These are phyloP conservation scores for Jaapia argillacea DNA, from an alignment of 768 basidiomycete genomes.

Conservation along the genomic window DNA sequence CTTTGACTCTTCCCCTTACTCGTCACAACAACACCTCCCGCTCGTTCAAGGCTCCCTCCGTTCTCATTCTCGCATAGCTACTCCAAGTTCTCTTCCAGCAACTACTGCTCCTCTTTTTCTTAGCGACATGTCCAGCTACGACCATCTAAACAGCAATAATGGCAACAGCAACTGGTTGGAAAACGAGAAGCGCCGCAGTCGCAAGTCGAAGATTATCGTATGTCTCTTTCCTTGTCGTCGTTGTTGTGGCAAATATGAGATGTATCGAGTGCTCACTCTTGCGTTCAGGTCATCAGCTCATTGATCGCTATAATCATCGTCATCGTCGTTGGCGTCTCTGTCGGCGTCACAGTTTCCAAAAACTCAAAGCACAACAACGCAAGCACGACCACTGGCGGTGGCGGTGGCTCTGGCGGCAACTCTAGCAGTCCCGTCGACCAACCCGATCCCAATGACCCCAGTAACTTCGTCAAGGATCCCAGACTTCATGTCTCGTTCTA, in stretches of 20 bases:
- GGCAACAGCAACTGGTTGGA: conserved; percentile 32
- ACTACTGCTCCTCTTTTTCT: conserved; percentile 15
- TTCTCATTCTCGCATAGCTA: not conserved
- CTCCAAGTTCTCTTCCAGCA: conserved; percentile 11
- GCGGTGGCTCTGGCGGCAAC: conserved; percentile 12
- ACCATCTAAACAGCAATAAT: conserved; percentile 13
- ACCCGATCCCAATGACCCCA: conserved; percentile 59
- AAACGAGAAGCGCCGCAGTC: conserved; percentile 17
- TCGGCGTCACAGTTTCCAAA: conserved; percentile 58
- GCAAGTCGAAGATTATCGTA: conserved; percentile 45
- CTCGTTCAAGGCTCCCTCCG: conserved; percentile 12
- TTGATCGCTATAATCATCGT: conserved; percentile 36
- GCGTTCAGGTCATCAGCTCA: conserved; percentile 43
- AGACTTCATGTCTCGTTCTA: conserved; percentile 69
- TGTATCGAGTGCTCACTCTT: too few species aligned
- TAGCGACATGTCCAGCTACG: conserved; percentile 9
- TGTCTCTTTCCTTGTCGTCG: conserved; percentile 15
- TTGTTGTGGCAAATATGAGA: conserved; percentile 1
- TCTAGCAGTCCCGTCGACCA: conserved; percentile 19
- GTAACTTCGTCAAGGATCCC: conserved; percentile 61
- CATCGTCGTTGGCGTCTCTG: conserved; percentile 45
- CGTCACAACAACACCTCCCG: conserved; percentile 15
- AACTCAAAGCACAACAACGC: conserved; percentile 26
- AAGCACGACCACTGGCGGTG: conserved; percentile 16
- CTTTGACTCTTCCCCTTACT: conserved; percentile 23